Conservation (phyloP, 495 filamentous ascomycete genomes). For the Penicillium odoratum region DNA sequence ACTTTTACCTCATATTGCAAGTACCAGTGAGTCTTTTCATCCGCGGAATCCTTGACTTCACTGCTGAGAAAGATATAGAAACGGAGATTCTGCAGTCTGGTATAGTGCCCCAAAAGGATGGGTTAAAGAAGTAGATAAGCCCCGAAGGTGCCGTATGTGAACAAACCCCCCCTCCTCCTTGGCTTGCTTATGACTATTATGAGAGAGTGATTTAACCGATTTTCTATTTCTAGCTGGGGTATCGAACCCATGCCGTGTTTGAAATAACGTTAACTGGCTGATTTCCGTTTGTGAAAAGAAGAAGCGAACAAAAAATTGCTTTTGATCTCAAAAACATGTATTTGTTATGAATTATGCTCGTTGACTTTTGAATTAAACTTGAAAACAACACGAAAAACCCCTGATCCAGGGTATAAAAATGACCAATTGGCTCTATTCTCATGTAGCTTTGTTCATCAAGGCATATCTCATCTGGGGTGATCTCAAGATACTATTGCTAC, state of each 20-base stretch:
- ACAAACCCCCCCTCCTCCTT: not conserved
- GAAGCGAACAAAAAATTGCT: not conserved
- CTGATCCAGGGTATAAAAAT: not conserved
- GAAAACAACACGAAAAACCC: not conserved
- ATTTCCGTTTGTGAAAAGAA: not conserved
- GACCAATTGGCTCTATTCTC: too few species aligned
- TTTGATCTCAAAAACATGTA: not conserved
- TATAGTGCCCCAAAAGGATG: constrained; percentile 13
- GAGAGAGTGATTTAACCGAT: not conserved
- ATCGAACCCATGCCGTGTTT: constrained; percentile 3
- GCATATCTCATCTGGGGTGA: too few species aligned
- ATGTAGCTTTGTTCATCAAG: too few species aligned
- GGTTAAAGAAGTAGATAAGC: constrained; percentile 14
- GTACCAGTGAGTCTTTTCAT: constrained; percentile 11
- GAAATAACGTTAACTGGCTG: not conserved
- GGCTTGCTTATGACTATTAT: not conserved
- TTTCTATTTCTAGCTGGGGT: constrained; percentile 6
- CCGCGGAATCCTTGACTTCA: not conserved
- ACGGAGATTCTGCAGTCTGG: constrained; percentile 15
- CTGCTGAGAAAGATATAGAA: not conserved
- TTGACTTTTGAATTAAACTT: not conserved
- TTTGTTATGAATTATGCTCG: not conserved
- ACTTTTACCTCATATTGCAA: constrained; percentile 12
- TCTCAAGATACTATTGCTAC: too few species aligned
- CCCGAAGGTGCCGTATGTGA: constrained; percentile 9